Evolutionary conservation across 805 yeast species (phyloP).

Genomic region (Komagataella populi): DNA sequence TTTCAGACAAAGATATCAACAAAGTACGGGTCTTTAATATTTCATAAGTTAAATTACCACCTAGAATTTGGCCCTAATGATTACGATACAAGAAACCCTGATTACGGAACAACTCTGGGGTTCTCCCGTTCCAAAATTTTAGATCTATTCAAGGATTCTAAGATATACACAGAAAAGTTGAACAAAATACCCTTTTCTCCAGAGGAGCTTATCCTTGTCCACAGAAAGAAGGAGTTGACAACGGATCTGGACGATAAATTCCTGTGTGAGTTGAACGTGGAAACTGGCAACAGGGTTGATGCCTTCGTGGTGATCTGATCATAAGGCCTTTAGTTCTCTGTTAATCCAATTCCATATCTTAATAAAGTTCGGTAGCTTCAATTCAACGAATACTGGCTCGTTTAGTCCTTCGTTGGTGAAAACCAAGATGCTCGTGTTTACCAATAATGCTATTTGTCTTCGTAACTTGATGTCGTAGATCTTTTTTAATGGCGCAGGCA

Average conservation of each 20-base stretch:
- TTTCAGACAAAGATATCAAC: conserved; percentile 1
- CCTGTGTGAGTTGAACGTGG: conserved; percentile 36
- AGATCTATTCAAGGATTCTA: conserved; percentile 35
- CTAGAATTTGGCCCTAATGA: conserved; percentile 78
- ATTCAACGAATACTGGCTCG: conserved; percentile 4
- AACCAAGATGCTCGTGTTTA: conserved; percentile 51
- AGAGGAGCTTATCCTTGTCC: conserved; percentile 22
- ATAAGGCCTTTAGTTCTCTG: neutral
- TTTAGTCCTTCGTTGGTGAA: conserved; percentile 11
- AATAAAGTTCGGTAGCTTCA: conserved; percentile 6
- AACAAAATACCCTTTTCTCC: conserved; percentile 5
- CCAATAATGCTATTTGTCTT: conserved; percentile 50
- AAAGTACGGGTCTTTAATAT: conserved; percentile 8
- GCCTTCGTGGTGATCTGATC: conserved; percentile 10
- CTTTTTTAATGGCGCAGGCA: conserved; percentile 41
- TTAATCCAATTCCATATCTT: conserved; percentile 15
- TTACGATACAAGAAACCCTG: conserved; percentile 49
- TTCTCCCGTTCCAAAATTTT: conserved; percentile 47
- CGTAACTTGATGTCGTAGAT: conserved; percentile 50
- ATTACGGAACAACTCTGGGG: conserved; percentile 53
- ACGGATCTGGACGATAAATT: conserved; percentile 26
- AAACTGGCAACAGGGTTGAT: conserved; percentile 34
- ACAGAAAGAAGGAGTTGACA: conserved; percentile 15
- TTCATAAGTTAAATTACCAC: conserved; percentile 39
- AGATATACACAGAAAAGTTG: conserved; percentile 14